Percentiles rank a stretch among this genome's conserved stretches.
Evolutionary conservation across 2,329 filamentous ascomycete species (phyloP).

Genomic region (Trichoderma pleuroti): DNA sequence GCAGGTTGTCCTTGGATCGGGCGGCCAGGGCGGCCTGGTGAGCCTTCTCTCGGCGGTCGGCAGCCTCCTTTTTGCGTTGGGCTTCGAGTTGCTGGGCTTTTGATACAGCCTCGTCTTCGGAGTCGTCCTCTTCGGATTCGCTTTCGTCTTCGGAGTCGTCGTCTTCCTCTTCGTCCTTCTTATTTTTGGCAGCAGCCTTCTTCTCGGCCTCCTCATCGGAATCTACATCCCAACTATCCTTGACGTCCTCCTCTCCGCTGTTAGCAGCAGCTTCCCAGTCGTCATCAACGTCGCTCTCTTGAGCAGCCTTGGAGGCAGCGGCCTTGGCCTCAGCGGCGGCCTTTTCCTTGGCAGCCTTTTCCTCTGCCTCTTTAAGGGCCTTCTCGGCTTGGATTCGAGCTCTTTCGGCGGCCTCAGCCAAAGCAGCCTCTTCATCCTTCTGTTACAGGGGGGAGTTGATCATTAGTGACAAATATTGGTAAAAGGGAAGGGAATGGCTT

Average conservation of each 20-base stretch:
- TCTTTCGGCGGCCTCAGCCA: conserved; percentile 74
- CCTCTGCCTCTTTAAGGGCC: conserved; percentile 58
- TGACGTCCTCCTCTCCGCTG: conserved; percentile 64
- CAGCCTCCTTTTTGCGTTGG: conserved; percentile 81
- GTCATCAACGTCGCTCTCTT: conserved; percentile 63
- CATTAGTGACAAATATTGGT: neutral
- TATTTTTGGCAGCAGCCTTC: conserved; percentile 29
- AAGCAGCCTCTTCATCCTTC: conserved; percentile 72
- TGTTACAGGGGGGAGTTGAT: conserved; percentile 29
- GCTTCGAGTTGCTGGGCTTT: conserved; percentile 69
- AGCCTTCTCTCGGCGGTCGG: conserved; percentile 81
- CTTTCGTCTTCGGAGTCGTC: conserved; percentile 20
- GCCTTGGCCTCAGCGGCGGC: conserved; percentile 55
- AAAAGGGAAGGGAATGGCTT: neutral
- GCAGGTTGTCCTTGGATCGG: conserved; percentile 87
- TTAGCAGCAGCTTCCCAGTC: conserved; percentile 87
- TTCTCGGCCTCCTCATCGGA: conserved; percentile 65
- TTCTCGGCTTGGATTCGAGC: conserved; percentile 66
- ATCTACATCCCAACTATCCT: conserved; percentile 93
- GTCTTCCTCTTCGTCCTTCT: conserved; percentile 25
- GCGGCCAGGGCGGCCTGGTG: conserved; percentile 90
- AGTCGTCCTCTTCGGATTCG: conserved; percentile 46
- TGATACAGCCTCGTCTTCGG: conserved; percentile 70
- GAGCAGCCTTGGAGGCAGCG: conserved; percentile 52
- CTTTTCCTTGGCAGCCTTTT: conserved; percentile 56